Evolutionary conservation across 163 green algal species (phyloP), one percentile per base, ranked within the genome.

Genomic region (Chlamydomonas reinhardtii): DNA sequence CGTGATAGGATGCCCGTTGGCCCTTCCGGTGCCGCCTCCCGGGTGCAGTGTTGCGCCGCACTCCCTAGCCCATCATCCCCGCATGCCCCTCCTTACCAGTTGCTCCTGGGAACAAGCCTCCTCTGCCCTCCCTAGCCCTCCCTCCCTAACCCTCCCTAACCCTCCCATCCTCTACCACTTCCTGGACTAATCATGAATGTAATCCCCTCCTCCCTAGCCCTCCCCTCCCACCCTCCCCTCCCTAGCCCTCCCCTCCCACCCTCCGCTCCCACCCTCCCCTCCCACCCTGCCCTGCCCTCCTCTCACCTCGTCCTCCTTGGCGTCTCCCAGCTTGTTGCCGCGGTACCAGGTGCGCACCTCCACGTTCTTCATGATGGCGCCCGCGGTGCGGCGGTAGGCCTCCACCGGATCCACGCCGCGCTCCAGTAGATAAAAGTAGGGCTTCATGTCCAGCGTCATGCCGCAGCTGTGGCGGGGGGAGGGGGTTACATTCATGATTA

Each of bases 381-480:
- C 89, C 70, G 94, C 86, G 22, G 90, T 93, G 73, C 87, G 89
- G 69, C 91, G 82, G 94, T 96, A 98, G 0, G 96, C 96, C 17
- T 93, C 72, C 31, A 93, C 83, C 0, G 95, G 92, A 20, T 97
- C 93, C 74, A 92, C 77, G 0, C 96, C 96, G 16, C 91, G 85
- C 87, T 96, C 85, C 54, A 98, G 39, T 22, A 91, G 89, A 64
- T 95, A 94, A 69, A 93, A 92, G 87, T 94, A 97, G 34, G 96
- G 95, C 37, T 71, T 77, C 84, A 96, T 93, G 92, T 98, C 88
- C 25, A 96, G 88, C 56, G 93, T 74, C 68, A 94, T 92, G 71
- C 96, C 96, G 85, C 96, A 98, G 59, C 95, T 97, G 93, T 32
- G 79, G 32, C 3, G 32, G 52, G n/a, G 39, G 29, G 64, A 25